Evolutionary conservation across 805 yeast species (phyloP), one percentile per base, ranked within the genome.

Genomic region (Ogataea zsoltii): DNA sequence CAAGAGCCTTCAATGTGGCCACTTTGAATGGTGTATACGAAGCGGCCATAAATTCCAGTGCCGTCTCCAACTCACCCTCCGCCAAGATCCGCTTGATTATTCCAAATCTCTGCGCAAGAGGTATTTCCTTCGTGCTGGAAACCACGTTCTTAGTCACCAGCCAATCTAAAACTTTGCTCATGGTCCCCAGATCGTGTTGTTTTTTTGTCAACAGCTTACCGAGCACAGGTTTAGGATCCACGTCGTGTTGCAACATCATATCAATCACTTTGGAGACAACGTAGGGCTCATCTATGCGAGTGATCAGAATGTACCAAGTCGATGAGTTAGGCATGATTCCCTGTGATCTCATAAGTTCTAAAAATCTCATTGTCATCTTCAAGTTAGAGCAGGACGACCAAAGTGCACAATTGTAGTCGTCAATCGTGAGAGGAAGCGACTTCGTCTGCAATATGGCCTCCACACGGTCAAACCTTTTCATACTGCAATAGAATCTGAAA

Each of bases 321-420:
- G 40, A 37, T 3, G 40, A 37, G 25, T 37, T 37, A 16, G 40
- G 40, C 3, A 15, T 28, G 32, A 37, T 16, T 28, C 40, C 40
- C 25, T 17, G 32, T 6, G 31, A 6, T 3, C 15, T 6, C 40
- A 37, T 37, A 3, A 37, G 40, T 17, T 30, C 13, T 15, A 37
- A 10, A 16, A 37, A 37, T 11, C 33, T 37, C 16, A 28, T 15
- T 2, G 32, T 28, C 10, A 26, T 16, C 26, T 28, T 37, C 25
- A 37, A 16, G 7, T 30, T 26, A 11, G 16, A 30, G 7, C 23
- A n/a, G 13, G 32, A 21, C 11, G 40, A 26, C 40, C 40, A 37
- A 26, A 37, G 28, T 2, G 25, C 16, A 32, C 40, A 37, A 14
- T 37, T 37, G 40, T 25, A 37, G 21, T 37, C 40, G 17, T 37